A percentile compares a stretch with the other conserved stretches of the same genome.
phyloP scores from a whole-genome alignment of 1,284 basidiomycete genomes.

The Schizophyllum commune region DNA sequence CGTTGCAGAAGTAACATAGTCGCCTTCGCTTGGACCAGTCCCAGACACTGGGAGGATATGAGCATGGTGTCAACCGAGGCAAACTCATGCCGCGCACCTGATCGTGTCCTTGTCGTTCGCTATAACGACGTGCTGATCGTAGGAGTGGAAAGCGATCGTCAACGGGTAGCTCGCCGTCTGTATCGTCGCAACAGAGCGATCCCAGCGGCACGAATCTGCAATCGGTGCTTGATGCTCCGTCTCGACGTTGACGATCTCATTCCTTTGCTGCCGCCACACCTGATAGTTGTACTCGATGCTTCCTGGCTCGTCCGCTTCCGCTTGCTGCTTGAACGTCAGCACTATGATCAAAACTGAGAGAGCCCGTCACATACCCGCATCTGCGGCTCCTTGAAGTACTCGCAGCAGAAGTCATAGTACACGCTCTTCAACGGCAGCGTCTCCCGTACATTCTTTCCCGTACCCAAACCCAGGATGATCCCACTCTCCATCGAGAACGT shows the following conservation, averaged over 20 bases:
- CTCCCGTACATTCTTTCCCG: conserved; percentile 63
- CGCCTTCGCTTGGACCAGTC: conserved; percentile 85
- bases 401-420: conserved; percentile 94
- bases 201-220: conserved; percentile 78
- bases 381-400: conserved; percentile 97
- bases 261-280: conserved; percentile 89
- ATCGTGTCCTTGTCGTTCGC: conserved; percentile 85
- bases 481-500: conserved; percentile 67
- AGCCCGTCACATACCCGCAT: conserved; percentile 68
- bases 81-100: too few species aligned
- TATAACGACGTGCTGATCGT: conserved; percentile 82
- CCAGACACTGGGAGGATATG: conserved; percentile 62
- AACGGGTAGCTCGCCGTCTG: conserved; percentile 66
- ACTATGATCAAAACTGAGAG: conserved; percentile 6
- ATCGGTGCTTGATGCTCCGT: conserved; percentile 61
- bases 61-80: too few species aligned
- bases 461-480: conserved; percentile 67
- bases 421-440: conserved; percentile 83
- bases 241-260: conserved; percentile 76
- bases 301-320: conserved; percentile 93
- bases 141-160: conserved; percentile 86
- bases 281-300: conserved; percentile 93
- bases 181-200: conserved; percentile 70
- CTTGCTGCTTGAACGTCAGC: conserved; percentile 48
- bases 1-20: conserved; percentile 83